A percentile compares a stretch with the other conserved stretches of the same genome.
Evolutionary conservation across 306 rosid species (phyloP).

Genomic region (Fragaria iinumae): DNA sequence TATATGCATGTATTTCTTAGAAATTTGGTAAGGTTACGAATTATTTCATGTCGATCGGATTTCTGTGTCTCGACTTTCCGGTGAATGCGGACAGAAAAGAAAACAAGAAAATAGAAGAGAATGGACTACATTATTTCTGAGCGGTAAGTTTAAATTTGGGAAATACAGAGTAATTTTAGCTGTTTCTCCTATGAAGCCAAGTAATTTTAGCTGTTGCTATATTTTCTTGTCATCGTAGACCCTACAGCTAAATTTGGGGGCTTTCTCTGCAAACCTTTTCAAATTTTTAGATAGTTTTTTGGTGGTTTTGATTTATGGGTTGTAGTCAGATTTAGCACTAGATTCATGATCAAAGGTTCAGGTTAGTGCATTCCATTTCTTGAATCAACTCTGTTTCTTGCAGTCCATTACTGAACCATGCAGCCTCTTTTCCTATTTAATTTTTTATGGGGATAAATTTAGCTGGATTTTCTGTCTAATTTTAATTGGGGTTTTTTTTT

Average conservation of each 20-base stretch:
- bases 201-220: constrained; percentile 35
- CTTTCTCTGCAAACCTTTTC: constrained; percentile 25
- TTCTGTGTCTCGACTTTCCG: neutral
- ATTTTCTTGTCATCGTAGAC: constrained; percentile 21
- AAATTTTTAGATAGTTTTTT: constrained; percentile 31
- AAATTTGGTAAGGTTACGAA: too few species aligned
- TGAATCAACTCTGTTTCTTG: constrained; percentile 17
- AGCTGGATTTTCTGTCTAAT: constrained; percentile 34
- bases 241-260: constrained; percentile 52
- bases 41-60: neutral
- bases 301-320: constrained; percentile 35
- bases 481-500: constrained; percentile 35
- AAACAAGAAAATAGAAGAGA: neutral
- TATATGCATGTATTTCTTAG: too few species aligned
- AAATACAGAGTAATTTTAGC: constrained; percentile 30
- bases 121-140: constrained; percentile 20
- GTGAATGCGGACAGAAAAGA: neutral
- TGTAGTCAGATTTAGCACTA: constrained; percentile 36
- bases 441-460: constrained; percentile 30
- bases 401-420: constrained; percentile 2
- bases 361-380: constrained; percentile 20
- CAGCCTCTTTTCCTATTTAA: neutral
- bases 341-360: constrained; percentile 41
- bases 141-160: constrained; percentile 30
- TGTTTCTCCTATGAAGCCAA: constrained; percentile 10